Conservation (phyloP, 768 basidiomycete species). For the Hypsizygus marmoreus region DNA sequence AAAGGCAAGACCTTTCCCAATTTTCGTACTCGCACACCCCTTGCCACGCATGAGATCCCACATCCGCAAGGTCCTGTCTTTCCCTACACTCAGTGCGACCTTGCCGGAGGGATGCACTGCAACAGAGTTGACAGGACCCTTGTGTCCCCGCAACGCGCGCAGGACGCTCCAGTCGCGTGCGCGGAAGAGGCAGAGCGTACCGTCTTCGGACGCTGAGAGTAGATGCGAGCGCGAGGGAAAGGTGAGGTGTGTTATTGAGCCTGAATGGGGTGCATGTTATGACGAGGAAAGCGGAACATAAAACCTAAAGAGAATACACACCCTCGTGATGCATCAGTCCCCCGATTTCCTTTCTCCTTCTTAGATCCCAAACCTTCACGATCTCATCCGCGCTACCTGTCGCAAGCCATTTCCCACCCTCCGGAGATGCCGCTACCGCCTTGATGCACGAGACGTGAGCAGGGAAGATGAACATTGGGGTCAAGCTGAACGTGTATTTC, state of each 20-base stretch:
- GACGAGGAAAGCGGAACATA: constrained; percentile 3
- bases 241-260: constrained; percentile 85
- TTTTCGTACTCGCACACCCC: constrained; percentile 83
- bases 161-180: constrained; percentile 94
- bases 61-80: constrained; percentile 89
- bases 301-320: constrained; percentile 30
- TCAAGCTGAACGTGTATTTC: constrained; percentile 37
- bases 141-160: constrained; percentile 88
- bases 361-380: constrained; percentile 95
- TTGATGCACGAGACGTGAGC: constrained; percentile 95
- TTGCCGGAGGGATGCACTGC: constrained; percentile 94
- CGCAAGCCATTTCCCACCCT: constrained; percentile 94
- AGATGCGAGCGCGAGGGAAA: constrained; percentile 92
- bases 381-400: constrained; percentile 97
- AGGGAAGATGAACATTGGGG: constrained; percentile 94
- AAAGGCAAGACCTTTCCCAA: constrained; percentile 73
- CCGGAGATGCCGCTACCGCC: constrained; percentile 83
- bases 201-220: constrained; percentile 90
- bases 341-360: constrained; percentile 90
- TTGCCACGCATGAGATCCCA: constrained; percentile 98
- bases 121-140: constrained; percentile 86
- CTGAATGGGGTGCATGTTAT: constrained; percentile 38
- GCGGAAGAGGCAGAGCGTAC: constrained; percentile 85
- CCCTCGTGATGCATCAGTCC: constrained; percentile 95
- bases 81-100: constrained; percentile 88